Conservation (phyloP, 1,284 basidiomycete species). For the Cryptococcus sp. region DNA sequence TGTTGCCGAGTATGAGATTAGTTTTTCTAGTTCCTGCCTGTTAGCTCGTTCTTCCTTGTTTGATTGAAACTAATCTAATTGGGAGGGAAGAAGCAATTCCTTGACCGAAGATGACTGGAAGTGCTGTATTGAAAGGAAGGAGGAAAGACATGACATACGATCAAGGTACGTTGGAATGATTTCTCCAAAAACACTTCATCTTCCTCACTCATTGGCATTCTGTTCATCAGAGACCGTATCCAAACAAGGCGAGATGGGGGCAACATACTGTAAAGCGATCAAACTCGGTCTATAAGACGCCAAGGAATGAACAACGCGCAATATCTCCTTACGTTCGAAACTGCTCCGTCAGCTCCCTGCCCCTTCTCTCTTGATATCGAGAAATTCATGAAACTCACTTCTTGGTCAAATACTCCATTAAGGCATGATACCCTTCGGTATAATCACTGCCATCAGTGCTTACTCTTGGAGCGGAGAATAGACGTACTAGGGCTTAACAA, state of each 20-base stretch:
- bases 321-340: conserved; percentile 91
- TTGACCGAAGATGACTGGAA: no score
- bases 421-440: conserved; percentile 86
- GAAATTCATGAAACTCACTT: conserved; percentile 52
- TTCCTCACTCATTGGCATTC: conserved; percentile 84
- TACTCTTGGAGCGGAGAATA: conserved; percentile 1
- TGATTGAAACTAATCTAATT: no score
- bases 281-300: conserved; percentile 92
- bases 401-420: conserved; percentile 84
- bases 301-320: conserved; percentile 88
- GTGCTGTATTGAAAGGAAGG: not conserved
- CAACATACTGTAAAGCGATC: conserved; percentile 73
- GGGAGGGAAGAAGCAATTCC: no score
- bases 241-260: not conserved
- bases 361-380: not conserved
- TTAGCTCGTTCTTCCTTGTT: not conserved
- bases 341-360: conserved; percentile 51
- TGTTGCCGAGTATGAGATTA: conserved; percentile 96
- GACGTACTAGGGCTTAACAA: conserved; percentile 65
- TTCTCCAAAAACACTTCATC: conserved; percentile 94
- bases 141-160: conserved; percentile 57
- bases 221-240: conserved; percentile 4
- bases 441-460: conserved; percentile 57
- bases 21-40: conserved; percentile 83
- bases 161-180: conserved; percentile 86